Conservation (phyloP, 192 early-diverging fungal species). For the Nowakowskiella sp. region DNA sequence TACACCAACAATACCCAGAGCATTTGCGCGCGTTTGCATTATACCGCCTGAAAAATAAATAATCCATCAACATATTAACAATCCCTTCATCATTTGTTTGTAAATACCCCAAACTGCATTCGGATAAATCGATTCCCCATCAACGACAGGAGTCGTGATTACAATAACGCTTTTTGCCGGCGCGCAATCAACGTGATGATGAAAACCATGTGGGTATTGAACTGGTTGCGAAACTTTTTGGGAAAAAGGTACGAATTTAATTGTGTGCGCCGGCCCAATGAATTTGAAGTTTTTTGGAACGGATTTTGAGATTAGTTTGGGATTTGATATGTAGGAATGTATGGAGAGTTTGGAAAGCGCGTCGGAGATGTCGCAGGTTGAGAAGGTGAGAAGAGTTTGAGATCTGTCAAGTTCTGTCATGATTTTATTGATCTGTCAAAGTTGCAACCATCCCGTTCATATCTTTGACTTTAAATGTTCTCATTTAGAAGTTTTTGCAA, state of each 20-base stretch:
- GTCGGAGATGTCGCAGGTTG: conserved; percentile 37
- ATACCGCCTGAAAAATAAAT: too few relatives aligned
- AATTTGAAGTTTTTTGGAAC: conserved; percentile 6
- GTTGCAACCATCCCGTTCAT: too few relatives aligned
- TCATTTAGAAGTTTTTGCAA: too few relatives aligned
- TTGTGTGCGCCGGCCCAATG: conserved; percentile 32
- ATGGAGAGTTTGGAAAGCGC: conserved; percentile 30
- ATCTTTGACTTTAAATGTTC: too few relatives aligned
- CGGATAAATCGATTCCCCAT: conserved; percentile 8
- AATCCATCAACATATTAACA: too few relatives aligned
- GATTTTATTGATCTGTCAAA: too few relatives aligned
- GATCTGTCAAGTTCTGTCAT: too few relatives aligned
- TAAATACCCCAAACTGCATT: conserved; percentile 48
- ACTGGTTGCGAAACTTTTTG: conserved; percentile 1
- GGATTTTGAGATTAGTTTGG: conserved; percentile 7
- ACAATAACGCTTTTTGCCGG: conserved; percentile 32
- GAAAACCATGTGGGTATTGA: conserved; percentile 4
- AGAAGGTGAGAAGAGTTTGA: conserved; percentile 18
- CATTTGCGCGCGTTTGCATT: conserved; percentile 29
- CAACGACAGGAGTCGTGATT: conserved; percentile 27
- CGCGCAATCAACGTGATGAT: conserved; percentile 32
- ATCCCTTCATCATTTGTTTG: too few relatives aligned
- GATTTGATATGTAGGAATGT: conserved; percentile 14
- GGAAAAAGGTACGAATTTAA: conserved; percentile 19
- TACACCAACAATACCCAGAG: conserved; percentile 23